Percentiles rank a stretch among this genome's conserved stretches.
phyloP scores from a whole-genome alignment of 1,284 basidiomycete genomes.

The Ganoderma meredithae region DNA sequence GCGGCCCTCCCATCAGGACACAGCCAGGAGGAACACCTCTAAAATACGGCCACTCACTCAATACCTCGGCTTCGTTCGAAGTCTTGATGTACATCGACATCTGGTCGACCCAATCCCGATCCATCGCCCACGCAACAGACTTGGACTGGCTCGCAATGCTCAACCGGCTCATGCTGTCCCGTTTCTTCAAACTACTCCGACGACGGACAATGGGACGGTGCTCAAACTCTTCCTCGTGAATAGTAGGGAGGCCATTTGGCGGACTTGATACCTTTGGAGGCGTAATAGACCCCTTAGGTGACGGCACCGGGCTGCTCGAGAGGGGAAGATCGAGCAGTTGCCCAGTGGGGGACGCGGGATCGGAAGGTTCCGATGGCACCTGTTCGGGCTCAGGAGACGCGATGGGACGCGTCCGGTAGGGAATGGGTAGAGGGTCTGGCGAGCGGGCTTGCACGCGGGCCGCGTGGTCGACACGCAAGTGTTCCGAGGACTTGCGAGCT shows the following conservation, averaged over 20 bases:
- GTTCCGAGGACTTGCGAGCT: conserved; percentile 26
- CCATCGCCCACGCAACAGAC: conserved; percentile 78
- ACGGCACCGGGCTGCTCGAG: conserved; percentile 25
- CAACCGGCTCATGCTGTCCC: conserved; percentile 49
- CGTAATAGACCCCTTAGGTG: conserved; percentile 23
- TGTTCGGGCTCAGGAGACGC: conserved; percentile 23
- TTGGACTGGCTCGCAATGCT: conserved; percentile 66
- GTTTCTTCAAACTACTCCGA: conserved; percentile 69
- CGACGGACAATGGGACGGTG: conserved; percentile 51
- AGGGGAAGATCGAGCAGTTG: conserved; percentile 28
- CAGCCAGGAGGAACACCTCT: background rate
- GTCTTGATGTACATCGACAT: conserved; percentile 61
- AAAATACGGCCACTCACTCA: conserved; percentile 51
- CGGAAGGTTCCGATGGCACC: conserved; percentile 21
- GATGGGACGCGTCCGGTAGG: conserved; percentile 40
- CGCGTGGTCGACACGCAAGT: conserved; percentile 26
- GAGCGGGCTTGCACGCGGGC: conserved; percentile 40
- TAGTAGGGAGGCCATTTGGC: conserved; percentile 41
- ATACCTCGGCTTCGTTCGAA: conserved; percentile 59
- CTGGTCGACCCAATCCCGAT: conserved; percentile 62
- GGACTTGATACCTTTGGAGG: conserved; percentile 34
- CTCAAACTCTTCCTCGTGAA: conserved; percentile 35
- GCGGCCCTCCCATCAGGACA: background rate
- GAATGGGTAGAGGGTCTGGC: conserved; percentile 47
- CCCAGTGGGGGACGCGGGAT: conserved; percentile 26